phyloP scores from a whole-genome alignment of 2,329 filamentous ascomycete genomes.

The Nemania sp. region DNA sequence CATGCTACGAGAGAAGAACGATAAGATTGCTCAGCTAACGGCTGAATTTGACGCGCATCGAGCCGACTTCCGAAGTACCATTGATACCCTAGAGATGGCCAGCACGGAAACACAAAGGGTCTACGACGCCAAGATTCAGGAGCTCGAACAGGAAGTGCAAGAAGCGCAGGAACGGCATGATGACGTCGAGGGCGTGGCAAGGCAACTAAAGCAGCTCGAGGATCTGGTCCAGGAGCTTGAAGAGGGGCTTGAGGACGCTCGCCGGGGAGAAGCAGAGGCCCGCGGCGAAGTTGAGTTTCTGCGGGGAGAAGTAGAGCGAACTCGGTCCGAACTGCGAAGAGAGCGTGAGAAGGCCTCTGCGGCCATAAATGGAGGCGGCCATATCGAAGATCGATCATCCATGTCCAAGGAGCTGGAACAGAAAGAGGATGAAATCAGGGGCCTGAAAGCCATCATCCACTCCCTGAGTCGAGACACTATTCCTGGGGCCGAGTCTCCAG shows the following conservation, averaged over 20 bases:
- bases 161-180: constrained; percentile 82
- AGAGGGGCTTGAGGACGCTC: constrained; percentile 92
- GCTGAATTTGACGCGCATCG: constrained; percentile 93
- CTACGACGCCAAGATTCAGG: constrained; percentile 90
- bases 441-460: constrained; percentile 96
- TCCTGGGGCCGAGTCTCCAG: constrained; percentile 46
- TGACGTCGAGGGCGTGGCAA: constrained; percentile 89
- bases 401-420: constrained; percentile 80
- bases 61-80: constrained; percentile 94
- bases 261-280: constrained; percentile 92
- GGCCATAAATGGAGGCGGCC: constrained; percentile 55
- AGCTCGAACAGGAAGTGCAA: constrained; percentile 79
- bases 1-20: constrained; percentile 92
- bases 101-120: constrained; percentile 94
- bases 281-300: constrained; percentile 95
- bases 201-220: constrained; percentile 91
- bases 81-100: constrained; percentile 94
- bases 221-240: constrained; percentile 96
- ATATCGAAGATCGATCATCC: constrained; percentile 49
- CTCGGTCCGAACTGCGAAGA: constrained; percentile 81
- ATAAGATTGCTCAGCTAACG: constrained; percentile 91
- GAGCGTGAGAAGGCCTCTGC: constrained; percentile 83
- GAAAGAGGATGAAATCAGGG: constrained; percentile 95
- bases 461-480: constrained; percentile 80
- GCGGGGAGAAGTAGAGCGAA: constrained; percentile 90